phyloP scores from a whole-genome alignment of 2,329 filamentous ascomycete species.

The Aspergillus felis region DNA sequence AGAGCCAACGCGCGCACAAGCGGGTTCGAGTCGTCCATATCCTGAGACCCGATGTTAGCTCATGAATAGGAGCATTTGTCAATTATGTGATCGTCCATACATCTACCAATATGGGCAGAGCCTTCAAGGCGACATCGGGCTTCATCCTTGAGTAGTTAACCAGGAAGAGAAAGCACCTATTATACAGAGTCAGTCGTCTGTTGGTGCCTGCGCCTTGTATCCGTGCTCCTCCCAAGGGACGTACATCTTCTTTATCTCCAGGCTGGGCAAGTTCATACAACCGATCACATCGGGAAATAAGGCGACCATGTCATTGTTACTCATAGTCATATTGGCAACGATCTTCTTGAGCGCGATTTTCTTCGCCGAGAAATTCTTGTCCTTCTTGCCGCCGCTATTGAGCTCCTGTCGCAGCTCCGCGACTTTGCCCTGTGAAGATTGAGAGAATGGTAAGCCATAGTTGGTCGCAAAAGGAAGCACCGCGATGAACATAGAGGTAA shows the following conservation, averaged over 20 bases:
- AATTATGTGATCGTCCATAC: constrained; percentile 44
- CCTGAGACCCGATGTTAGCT: constrained; percentile 47
- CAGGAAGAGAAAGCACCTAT: constrained; percentile 92
- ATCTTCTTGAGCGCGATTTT: constrained; percentile 99
- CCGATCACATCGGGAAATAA: constrained; percentile 91
- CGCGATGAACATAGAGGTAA: constrained; percentile 26
- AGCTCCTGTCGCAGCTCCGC: constrained; percentile 93
- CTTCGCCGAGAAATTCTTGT: constrained; percentile 92
- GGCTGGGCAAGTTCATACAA: constrained; percentile 89
- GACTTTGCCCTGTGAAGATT: constrained; percentile 82
- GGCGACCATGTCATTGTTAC: constrained; percentile 99
- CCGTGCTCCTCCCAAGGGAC: constrained; percentile 5
- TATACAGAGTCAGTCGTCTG: not conserved
- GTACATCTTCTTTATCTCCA: constrained; percentile 99
- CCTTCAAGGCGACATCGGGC: constrained; percentile 89
- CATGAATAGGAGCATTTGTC: not conserved
- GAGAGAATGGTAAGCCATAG: constrained; percentile 30
- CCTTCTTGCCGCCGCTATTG: constrained; percentile 91
- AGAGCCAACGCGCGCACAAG: constrained; percentile 87
- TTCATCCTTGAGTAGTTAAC: constrained; percentile 96
- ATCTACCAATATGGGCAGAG: constrained; percentile 78
- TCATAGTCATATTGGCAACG: constrained; percentile 99
- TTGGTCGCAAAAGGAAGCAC: constrained; percentile 24
- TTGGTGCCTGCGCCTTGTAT: not conserved
- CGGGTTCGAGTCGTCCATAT: constrained; percentile 91